phyloP scores from a whole-genome alignment of 495 filamentous ascomycete genomes.

The Aspergillus incahuasiensis region DNA sequence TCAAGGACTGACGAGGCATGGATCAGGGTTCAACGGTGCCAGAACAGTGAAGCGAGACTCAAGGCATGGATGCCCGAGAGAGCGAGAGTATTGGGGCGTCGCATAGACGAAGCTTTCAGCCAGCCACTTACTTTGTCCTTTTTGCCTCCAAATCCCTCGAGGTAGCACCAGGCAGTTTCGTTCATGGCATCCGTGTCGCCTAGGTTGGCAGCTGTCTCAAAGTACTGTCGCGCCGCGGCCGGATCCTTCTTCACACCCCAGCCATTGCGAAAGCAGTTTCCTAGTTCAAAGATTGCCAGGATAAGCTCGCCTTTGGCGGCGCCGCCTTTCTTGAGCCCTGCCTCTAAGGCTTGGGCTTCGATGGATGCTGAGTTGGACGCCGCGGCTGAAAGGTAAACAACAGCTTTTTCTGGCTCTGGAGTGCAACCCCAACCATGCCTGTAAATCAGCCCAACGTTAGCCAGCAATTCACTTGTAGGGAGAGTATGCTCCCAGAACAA shows the following conservation, averaged over 20 bases:
- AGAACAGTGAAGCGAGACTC: slow-evolving; percentile 18
- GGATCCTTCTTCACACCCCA: slow-evolving; percentile 92
- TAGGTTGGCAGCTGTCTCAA: slow-evolving; percentile 93
- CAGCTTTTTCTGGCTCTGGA: slow-evolving; percentile 64
- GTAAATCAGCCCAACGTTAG: slow-evolving; percentile 7
- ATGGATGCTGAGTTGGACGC: slow-evolving; percentile 87
- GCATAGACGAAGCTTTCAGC: slow-evolving; percentile 7
- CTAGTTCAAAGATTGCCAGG: slow-evolving; percentile 91
- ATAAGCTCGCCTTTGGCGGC: slow-evolving; percentile 94
- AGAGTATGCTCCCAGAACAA: not conserved
- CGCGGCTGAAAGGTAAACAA: slow-evolving; percentile 79
- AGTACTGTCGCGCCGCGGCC: slow-evolving; percentile 86
- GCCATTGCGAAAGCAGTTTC: slow-evolving; percentile 92
- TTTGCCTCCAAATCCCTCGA: slow-evolving; percentile 88
- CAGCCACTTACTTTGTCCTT: slow-evolving; percentile 88
- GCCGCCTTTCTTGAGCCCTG: slow-evolving; percentile 88
- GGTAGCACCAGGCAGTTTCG: slow-evolving; percentile 92
- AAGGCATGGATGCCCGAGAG: slow-evolving; percentile 22
- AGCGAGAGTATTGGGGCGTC: not conserved
- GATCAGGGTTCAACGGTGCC: slow-evolving; percentile 18
- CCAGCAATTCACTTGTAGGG: not conserved
- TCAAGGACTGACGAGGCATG: slow-evolving; percentile 1
- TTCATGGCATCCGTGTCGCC: slow-evolving; percentile 98
- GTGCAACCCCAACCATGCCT: slow-evolving; percentile 93
- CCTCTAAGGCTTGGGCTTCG: slow-evolving; percentile 74